Base-by-base conservation (phyloP, 176 grass and related monocot genomes). In the Oropetium thomaeum region DNA sequence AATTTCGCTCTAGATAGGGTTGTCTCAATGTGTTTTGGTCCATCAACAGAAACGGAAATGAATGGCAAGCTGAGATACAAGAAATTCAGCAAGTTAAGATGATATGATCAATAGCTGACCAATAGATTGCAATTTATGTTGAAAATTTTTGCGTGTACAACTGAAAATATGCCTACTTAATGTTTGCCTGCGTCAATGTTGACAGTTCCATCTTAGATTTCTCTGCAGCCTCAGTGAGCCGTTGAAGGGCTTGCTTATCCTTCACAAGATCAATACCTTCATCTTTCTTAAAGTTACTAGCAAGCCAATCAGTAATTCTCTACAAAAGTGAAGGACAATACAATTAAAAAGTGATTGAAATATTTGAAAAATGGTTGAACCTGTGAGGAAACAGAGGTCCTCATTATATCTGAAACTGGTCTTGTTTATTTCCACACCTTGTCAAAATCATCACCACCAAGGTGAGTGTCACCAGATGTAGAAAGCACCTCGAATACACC, bases 181-280 rank as follows among this genome's bases (percentile, higher is more conserved):
- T 95, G 53, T 99, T 99, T n/a, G 96, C 69, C 64, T 99, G 96
- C 7, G 96, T 86, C 71, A 99, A 76, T 0, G 91, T 86, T 45
- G 96, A 99, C 28, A 99, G 54, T 82, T 99, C 96, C 96, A 99
- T 95, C 75, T 99, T 99, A 14, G 96, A 89, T 84, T 99, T 99
- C 76, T 99, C 96, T 43, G 96, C 91, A 45, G 96, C 90, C 82
- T 99, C 96, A 11, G 91, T 99, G 59, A 99, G 87, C 49, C 91
- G 85, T 69, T 99, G 96, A 77, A 99, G 96, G 11, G 91, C 96
- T 92, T 99, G 96, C 77, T 99, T 99, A 63, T 99, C 91, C 80
- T 95, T 95, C 17, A 99, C 75, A 80, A 99, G 84, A 86, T 95
- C 84, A 48, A 99, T 95, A 43, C 96, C 89, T 67, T 99, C 96